phyloP scores from a whole-genome alignment of 2,329 filamentous ascomycete genomes.

The Xylaria sp. region DNA sequence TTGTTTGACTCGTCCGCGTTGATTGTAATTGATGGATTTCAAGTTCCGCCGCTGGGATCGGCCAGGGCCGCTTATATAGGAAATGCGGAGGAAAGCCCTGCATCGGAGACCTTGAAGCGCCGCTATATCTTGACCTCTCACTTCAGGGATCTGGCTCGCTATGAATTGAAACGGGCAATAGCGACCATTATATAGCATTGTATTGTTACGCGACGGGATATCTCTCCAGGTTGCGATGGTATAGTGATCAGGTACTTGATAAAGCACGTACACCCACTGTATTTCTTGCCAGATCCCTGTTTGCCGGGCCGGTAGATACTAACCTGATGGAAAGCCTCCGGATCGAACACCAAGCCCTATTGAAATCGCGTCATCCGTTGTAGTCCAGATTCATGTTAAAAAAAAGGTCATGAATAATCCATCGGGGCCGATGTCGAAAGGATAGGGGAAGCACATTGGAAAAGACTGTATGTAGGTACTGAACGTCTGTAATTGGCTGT shows the following conservation, averaged over 20 bases:
- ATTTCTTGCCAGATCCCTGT: background rate
- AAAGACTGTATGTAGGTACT: background rate
- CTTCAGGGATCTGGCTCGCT: background rate
- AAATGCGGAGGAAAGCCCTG: constrained; percentile 24
- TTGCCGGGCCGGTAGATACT: background rate
- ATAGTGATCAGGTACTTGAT: background rate
- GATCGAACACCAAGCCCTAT: constrained; percentile 2
- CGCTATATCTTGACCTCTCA: constrained; percentile 3
- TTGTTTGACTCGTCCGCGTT: background rate
- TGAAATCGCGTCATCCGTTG: constrained; percentile 8
- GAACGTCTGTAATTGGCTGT: background rate
- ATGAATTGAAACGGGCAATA: too few species aligned
- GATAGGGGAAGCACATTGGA: background rate
- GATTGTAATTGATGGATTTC: constrained; percentile 35
- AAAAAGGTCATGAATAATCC: background rate
- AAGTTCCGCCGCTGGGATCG: constrained; percentile 29
- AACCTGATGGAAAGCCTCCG: constrained; percentile 4
- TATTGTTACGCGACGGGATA: too few species aligned
- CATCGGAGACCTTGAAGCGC: constrained; percentile 7
- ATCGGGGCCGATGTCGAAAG: background rate
- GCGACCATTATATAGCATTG: too few species aligned
- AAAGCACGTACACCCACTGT: too few species aligned
- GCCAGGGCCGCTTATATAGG: constrained; percentile 13
- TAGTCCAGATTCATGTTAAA: background rate
- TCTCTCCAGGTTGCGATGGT: background rate